phyloP scores from a whole-genome alignment of 805 yeast genomes.

The Candida manassasensis region DNA sequence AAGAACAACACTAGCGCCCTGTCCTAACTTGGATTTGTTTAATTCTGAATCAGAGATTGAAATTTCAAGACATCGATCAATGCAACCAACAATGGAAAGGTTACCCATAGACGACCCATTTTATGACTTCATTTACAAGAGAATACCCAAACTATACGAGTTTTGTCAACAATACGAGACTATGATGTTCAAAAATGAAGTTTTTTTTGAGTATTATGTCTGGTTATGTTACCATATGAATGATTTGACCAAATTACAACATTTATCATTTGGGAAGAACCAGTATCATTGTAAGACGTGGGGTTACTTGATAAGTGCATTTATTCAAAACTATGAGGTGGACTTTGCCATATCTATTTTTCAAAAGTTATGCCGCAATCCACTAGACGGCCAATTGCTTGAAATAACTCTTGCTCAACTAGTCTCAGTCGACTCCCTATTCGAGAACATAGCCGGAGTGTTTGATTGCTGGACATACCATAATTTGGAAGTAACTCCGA shows the following conservation, averaged over 20 bases:
- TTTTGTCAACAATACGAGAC: constrained; percentile 18
- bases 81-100: constrained; percentile 4
- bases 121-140: constrained; percentile 12
- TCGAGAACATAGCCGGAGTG: constrained; percentile 22
- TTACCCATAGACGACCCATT: constrained; percentile 7
- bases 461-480: constrained; percentile 26
- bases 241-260: constrained; percentile 16
- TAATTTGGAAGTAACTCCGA: constrained; percentile 21
- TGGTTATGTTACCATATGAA: constrained; percentile 35
- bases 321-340: constrained; percentile 30
- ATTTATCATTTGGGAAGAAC: neutral
- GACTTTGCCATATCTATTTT: constrained; percentile 25
- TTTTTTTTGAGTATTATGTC: constrained; percentile 22
- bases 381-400: constrained; percentile 21
- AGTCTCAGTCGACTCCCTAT: constrained; percentile 23
- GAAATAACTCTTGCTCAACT: constrained; percentile 23
- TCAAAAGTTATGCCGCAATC: constrained; percentile 18
- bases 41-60: constrained; percentile 11
- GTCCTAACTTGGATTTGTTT: constrained; percentile 7
- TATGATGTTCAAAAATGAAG: constrained; percentile 8
- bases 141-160: constrained; percentile 19
- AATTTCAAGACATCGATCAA: constrained; percentile 8
- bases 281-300: constrained; percentile 20
- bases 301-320: constrained; percentile 25
- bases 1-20: constrained; percentile 7